phyloP scores from a whole-genome alignment of 2,329 filamentous ascomycete species.

The Cladophialophora immunda region DNA sequence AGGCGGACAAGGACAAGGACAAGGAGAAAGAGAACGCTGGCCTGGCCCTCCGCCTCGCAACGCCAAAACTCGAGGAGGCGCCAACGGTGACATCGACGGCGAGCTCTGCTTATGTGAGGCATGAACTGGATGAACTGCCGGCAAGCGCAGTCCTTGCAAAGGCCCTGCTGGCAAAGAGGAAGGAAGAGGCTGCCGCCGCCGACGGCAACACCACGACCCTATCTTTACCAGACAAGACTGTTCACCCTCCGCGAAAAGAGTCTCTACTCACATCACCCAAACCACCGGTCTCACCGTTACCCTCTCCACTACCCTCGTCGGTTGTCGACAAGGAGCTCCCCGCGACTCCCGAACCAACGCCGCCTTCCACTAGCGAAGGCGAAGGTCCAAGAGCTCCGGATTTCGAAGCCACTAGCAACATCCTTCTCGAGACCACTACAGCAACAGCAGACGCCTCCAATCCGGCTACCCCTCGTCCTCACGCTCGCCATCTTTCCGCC shows the following conservation, averaged over 20 bases:
- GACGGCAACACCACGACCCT: neutral
- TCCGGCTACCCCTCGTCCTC: slow-evolving; percentile 23
- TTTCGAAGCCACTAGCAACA: slow-evolving; percentile 32
- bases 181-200: slow-evolving; percentile 32
- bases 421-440: slow-evolving; percentile 29
- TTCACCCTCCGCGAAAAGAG: slow-evolving; percentile 25
- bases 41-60: neutral
- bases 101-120: slow-evolving; percentile 33
- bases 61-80: neutral
- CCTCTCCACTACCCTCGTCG: slow-evolving; percentile 14
- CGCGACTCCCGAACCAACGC: slow-evolving; percentile 32
- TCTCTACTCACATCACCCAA: slow-evolving; percentile 18
- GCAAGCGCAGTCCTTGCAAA: slow-evolving; percentile 42
- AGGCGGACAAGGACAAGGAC: slow-evolving; percentile 57
- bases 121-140: slow-evolving; percentile 39
- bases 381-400: slow-evolving; percentile 28
- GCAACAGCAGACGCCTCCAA: slow-evolving; percentile 20
- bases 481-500: slow-evolving; percentile 52
- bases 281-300: slow-evolving; percentile 12
- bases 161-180: slow-evolving; percentile 40
- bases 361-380: slow-evolving; percentile 34
- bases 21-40: slow-evolving; percentile 4
- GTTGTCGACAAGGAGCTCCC: slow-evolving; percentile 32
- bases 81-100: slow-evolving; percentile 34
- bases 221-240: neutral